A percentile compares a stretch with the other conserved stretches of the same genome.
phyloP scores from a whole-genome alignment of 495 filamentous ascomycete species.

The Lophium mytilinum region DNA sequence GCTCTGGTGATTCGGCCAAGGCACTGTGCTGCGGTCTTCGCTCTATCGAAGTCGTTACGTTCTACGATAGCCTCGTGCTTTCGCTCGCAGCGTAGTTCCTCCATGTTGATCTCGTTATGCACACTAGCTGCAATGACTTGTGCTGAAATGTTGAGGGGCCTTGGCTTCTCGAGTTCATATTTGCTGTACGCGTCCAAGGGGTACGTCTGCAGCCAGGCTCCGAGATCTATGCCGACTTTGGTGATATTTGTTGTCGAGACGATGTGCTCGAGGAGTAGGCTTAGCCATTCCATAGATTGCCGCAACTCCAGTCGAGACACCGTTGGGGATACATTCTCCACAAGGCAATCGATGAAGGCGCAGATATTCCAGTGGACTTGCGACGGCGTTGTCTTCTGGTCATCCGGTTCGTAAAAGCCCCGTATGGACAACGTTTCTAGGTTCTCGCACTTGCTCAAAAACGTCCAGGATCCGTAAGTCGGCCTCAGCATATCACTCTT shows the following conservation, averaged over 20 bases:
- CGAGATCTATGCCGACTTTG: conserved; percentile 13
- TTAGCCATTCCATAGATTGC: neutral
- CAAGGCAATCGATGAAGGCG: neutral
- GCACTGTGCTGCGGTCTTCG: too few species aligned
- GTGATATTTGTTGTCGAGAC: neutral
- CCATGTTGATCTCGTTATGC: neutral
- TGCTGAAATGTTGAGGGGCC: neutral
- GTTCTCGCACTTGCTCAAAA: neutral
- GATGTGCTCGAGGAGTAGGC: neutral
- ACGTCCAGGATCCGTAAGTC: neutral
- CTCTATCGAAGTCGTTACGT: too few species aligned
- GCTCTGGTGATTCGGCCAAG: too few species aligned
- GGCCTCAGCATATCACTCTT: too few species aligned
- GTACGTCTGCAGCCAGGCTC: conserved; percentile 16
- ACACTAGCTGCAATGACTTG: neutral
- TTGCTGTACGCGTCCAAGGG: neutral
- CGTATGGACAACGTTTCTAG: neutral
- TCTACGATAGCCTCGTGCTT: too few species aligned
- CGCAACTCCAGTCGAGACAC: neutral
- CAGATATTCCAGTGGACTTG: neutral
- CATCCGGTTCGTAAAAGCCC: neutral
- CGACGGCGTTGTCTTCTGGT: neutral
- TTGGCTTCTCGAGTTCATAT: too few species aligned
- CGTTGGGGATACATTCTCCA: neutral
- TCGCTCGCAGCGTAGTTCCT: too few species aligned